A percentile compares a stretch with the other conserved stretches of the same genome.
Conservation (phyloP, 192 early-diverging fungal species). For the Coemansia sp. region DNA sequence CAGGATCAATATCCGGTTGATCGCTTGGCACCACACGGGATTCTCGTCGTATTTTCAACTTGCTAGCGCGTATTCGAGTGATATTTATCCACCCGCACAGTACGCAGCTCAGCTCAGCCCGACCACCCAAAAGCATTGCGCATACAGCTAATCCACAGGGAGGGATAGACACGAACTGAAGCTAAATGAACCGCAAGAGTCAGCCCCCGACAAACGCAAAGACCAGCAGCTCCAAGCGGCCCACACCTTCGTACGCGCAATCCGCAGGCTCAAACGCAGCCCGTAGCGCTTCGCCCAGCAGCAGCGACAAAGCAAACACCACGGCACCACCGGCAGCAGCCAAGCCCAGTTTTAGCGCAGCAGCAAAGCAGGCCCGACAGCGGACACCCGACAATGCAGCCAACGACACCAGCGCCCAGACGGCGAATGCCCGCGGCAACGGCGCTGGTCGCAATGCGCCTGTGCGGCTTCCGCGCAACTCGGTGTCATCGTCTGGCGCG, state of each 20-base stretch:
- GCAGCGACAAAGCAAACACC: conserved; percentile 17
- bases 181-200: conserved; percentile 54
- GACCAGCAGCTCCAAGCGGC: conserved; percentile 51
- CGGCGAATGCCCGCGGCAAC: conserved; percentile 10
- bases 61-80: background rate
- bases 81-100: background rate
- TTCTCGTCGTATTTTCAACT: background rate
- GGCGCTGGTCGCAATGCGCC: conserved; percentile 30
- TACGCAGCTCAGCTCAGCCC: background rate
- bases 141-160: conserved; percentile 4
- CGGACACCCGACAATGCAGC: conserved; percentile 34
- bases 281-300: conserved; percentile 8
- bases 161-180: conserved; percentile 8
- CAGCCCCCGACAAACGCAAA: conserved; percentile 44
- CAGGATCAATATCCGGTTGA: conserved; percentile 2
- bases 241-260: conserved; percentile 46
- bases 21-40: conserved; percentile 1
- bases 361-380: conserved; percentile 36
- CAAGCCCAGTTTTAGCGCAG: conserved; percentile 23
- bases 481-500: conserved; percentile 31
- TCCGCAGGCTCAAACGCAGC: conserved; percentile 26
- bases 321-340: conserved; percentile 21
- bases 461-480: conserved; percentile 48
- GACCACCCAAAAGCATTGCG: background rate
- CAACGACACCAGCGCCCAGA: conserved; percentile 13